phyloP scores from a whole-genome alignment of 1,284 basidiomycete genomes.

The Sphaerobolus stellatus region DNA sequence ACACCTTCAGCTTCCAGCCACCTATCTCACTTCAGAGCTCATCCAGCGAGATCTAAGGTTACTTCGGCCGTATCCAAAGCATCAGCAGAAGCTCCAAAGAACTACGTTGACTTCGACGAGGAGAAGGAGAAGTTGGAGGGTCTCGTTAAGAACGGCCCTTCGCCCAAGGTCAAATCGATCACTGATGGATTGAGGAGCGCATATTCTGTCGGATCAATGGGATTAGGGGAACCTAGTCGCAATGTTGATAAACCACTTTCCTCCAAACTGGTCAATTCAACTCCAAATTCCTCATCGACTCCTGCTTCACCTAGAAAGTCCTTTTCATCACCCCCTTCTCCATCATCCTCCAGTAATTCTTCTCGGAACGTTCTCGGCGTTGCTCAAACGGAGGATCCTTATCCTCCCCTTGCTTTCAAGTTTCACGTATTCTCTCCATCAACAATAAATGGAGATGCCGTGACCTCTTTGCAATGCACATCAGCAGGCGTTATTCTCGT shows the following conservation, averaged over 20 bases:
- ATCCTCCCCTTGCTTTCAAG: conserved; percentile 6
- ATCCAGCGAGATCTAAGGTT: conserved; percentile 41
- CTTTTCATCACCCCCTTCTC: conserved; percentile 39
- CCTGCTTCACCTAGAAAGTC: conserved; percentile 5
- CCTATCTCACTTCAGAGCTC: no score
- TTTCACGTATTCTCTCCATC: conserved; percentile 40
- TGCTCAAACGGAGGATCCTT: not conserved
- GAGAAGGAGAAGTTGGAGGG: conserved; percentile 72
- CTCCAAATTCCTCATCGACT: not conserved
- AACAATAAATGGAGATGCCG: conserved; percentile 37
- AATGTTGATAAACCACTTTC: not conserved
- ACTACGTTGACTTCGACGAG: conserved; percentile 75
- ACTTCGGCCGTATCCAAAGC: conserved; percentile 68
- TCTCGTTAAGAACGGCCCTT: conserved; percentile 54
- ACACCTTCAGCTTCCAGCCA: not conserved
- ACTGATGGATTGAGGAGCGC: conserved; percentile 31
- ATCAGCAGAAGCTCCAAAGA: conserved; percentile 69
- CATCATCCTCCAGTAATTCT: conserved; percentile 37
- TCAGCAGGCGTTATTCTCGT: conserved; percentile 45
- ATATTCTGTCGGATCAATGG: not conserved
- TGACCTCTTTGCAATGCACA: conserved; percentile 46
- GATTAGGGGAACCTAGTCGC: not conserved
- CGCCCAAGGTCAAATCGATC: conserved; percentile 40
- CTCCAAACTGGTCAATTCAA: no score
- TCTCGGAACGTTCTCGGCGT: conserved; percentile 8